Conservation (phyloP, 441 rosid species). For the Lepidium campestre region DNA sequence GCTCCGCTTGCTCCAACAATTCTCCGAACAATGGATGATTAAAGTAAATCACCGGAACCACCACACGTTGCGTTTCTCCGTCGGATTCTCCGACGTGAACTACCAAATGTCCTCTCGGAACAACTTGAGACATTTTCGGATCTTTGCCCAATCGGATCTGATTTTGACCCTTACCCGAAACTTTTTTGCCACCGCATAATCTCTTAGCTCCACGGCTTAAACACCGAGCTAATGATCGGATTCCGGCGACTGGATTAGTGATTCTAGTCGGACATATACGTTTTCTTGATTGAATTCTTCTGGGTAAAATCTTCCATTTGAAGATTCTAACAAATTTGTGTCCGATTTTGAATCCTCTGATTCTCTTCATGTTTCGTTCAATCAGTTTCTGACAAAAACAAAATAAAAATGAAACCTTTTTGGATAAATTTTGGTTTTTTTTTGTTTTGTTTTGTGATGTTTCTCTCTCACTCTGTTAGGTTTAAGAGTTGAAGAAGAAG, state of each 20-base stretch:
- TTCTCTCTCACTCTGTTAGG: not conserved
- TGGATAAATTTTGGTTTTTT: not conserved
- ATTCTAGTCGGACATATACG: conserved; percentile 1
- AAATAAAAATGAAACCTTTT: not conserved
- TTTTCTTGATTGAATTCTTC: conserved; percentile 21
- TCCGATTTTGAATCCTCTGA: conserved; percentile 49
- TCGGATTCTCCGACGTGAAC: conserved; percentile 56
- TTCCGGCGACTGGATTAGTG: conserved; percentile 30
- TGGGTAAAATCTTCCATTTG: conserved; percentile 33
- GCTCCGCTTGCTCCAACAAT: conserved; percentile 58
- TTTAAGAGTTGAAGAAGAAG: not conserved
- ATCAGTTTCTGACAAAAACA: not conserved
- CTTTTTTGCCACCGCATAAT: conserved; percentile 1
- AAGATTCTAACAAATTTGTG: conserved; percentile 42
- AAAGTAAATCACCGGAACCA: conserved; percentile 67
- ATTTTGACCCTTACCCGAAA: conserved; percentile 31
- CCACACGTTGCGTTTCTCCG: conserved; percentile 37
- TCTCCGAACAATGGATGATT: conserved; percentile 68
- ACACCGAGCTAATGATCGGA: conserved; percentile 33
- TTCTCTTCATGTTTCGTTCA: conserved; percentile 31
- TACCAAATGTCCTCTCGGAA: conserved; percentile 60
- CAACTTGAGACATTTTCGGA: conserved; percentile 19
- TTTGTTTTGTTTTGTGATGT: not conserved
- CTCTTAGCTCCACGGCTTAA: conserved; percentile 35
- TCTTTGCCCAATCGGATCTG: conserved; percentile 36